Percentiles rank a stretch among this genome's conserved stretches.
phyloP scores from a whole-genome alignment of 176 grass and related monocot genomes.

The Triticum turgidum region DNA sequence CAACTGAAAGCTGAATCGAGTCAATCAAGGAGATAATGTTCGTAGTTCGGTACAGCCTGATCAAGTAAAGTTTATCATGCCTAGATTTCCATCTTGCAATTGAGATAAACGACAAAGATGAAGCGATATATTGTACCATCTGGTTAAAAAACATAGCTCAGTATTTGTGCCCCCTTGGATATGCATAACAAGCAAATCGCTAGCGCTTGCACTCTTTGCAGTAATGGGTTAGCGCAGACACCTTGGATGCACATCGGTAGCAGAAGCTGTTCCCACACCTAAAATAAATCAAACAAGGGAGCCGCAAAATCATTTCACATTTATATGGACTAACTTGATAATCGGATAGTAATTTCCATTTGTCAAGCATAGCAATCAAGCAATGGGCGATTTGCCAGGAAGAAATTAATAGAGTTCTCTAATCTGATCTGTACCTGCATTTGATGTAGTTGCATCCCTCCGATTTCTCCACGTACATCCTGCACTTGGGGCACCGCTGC shows the following conservation, averaged over 20 bases:
- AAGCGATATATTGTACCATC: background rate
- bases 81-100: background rate
- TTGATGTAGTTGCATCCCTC: background rate
- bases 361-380: background rate
- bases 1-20: background rate
- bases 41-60: background rate
- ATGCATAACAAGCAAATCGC: background rate
- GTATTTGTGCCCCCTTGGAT: background rate
- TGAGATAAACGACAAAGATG: background rate
- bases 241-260: slow-evolving; percentile 1
- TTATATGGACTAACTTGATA: too few species aligned
- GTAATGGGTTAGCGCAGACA: background rate
- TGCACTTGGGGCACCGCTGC: background rate
- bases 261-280: background rate
- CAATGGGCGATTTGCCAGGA: background rate
- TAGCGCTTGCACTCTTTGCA: background rate
- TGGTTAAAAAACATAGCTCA: too few species aligned
- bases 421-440: background rate
- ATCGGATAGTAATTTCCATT: background rate
- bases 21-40: background rate
- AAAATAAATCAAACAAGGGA: background rate
- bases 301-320: background rate
- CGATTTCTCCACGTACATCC: slow-evolving; percentile 3
- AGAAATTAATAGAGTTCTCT: background rate
- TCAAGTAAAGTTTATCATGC: background rate